Evolutionary conservation across 305 asterid genomes (phyloP), one percentile per base, ranked within the genome.

Genomic region (Plantago coronopus): DNA sequence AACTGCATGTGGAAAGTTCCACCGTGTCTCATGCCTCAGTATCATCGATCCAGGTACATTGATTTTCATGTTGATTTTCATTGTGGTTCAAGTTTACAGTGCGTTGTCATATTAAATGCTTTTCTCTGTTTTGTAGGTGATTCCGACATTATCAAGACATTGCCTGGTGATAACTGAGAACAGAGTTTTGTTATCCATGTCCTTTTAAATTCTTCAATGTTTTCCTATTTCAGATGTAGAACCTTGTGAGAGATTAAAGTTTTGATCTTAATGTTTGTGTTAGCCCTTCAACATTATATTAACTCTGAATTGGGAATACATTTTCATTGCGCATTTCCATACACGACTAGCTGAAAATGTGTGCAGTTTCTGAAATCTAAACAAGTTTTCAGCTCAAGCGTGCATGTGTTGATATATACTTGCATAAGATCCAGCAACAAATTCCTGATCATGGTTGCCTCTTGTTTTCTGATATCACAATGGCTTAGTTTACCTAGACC

Each of bases 11-110:
- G 82, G 82, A 2, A 77, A 77, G 68, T 78, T 74, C 61, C 75
- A 61, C 63, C 74, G 76, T 0, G 82, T 77, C 11, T 77, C 82
- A 25, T 77, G 82, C 76, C 82, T 73, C 72, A 77, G 79, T 77
- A 74, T 78, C 31, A 49, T 78, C 4, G 83, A 78, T 57, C 78
- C 79, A 71, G 83, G 83, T 76, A 66, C 61, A 49, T 23, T 40
- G 14, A 9, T 6, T 11, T 17, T 56, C 18, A 15, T 29, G 11
- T 21, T 42, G 37, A 47, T 46, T 51, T 16, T 25, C 29, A 40
- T n/a, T 38, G 7, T 20, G 60, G 12, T 27, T 64, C 2, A 29
- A 23, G 13, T 25, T 18, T 21, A 13, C 1, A 2, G 49, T 15
- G 17, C 5, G 6, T 54, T 59, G 46, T 11, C 31, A 5, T 21